Evolutionary conservation across 305 asterid species (phyloP), one percentile per base, ranked within the genome.

Genomic region (Fraxinus floribunda): DNA sequence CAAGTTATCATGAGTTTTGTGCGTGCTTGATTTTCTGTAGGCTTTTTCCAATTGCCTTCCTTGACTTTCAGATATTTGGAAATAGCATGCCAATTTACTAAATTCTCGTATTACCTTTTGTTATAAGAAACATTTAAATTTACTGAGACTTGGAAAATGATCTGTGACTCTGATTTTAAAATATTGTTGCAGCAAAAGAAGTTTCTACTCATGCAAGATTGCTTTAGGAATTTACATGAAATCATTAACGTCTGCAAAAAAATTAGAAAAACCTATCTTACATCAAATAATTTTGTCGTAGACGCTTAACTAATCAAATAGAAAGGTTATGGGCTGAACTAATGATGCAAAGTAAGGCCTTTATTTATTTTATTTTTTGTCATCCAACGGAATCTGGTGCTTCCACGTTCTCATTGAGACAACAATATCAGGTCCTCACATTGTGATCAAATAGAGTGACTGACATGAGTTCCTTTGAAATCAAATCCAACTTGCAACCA

Each of bases 401-500:
- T 80, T 35, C 72, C 79, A 18, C 44, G 32, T 74, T 76, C 46
- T 4, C 34, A 22, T 72, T 13, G 72, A 79, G 78, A 24, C 68
- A 68, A 82, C 72, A 62, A 46, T 81, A 81, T 24, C 5, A 22
- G 72, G 16, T 64, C 35, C 72, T 64, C 35, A 64, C 13, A 16
- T 22, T 22, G 24, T 22, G 24, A 22, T 22, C 24, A 22, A 22
- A 22, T 22, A 22, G 24, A 22, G 24, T 22, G 38, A 79, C 57
- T 49, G 72, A 36, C 29, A 29, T 49, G 85, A 49, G 13, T 64
- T 52, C 62, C 49, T 83, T 29, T 38, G 77, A 75, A 66, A 73
- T 72, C 32, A 68, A 72, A 80, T 71, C 29, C 20, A 77, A 78
- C 29, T 77, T 11, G 75, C 72, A 80, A 78, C 30, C 81, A 71